phyloP scores from a whole-genome alignment of 2,329 filamentous ascomycete species.

The Orbilia ellipsospora region DNA sequence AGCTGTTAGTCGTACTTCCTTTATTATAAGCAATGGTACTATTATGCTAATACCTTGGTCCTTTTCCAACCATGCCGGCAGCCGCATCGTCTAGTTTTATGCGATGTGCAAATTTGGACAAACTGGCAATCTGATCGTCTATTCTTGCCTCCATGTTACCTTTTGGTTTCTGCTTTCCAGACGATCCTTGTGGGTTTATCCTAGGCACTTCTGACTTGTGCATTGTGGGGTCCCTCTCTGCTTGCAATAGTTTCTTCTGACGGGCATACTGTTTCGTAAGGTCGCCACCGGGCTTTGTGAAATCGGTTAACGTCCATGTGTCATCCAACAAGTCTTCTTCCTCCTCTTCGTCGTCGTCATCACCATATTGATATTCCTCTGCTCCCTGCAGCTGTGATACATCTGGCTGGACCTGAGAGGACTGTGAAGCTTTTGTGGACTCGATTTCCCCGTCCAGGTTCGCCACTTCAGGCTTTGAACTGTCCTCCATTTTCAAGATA shows the following conservation, averaged over 20 bases:
- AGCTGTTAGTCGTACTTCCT: background rate
- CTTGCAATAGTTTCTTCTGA: constrained; percentile 75
- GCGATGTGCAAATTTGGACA: constrained; percentile 86
- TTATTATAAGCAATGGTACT: background rate
- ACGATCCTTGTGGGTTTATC: constrained; percentile 73
- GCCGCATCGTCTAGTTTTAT: constrained; percentile 78
- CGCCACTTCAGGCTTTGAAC: constrained; percentile 6
- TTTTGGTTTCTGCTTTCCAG: constrained; percentile 69
- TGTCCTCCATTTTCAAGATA: constrained; percentile 26
- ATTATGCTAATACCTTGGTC: constrained; percentile 59
- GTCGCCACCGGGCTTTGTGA: constrained; percentile 68
- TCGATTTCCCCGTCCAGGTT: constrained; percentile 6
- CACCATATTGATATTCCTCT: constrained; percentile 66
- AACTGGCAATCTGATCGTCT: constrained; percentile 86
- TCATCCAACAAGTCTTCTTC: constrained; percentile 64
- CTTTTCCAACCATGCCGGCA: constrained; percentile 67
- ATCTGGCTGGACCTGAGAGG: background rate
- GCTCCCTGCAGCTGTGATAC: constrained; percentile 65
- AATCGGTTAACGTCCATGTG: constrained; percentile 65
- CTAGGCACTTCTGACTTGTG: constrained; percentile 70
- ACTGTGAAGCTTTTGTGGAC: background rate
- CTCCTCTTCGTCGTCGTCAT: constrained; percentile 62
- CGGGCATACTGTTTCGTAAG: constrained; percentile 90
- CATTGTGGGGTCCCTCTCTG: constrained; percentile 64
- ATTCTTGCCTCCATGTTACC: constrained; percentile 82